Evolutionary conservation across 352 stramenopile species (phyloP), one percentile per base, ranked within the genome.

Genomic region (Pseudoperonospora humuli): DNA sequence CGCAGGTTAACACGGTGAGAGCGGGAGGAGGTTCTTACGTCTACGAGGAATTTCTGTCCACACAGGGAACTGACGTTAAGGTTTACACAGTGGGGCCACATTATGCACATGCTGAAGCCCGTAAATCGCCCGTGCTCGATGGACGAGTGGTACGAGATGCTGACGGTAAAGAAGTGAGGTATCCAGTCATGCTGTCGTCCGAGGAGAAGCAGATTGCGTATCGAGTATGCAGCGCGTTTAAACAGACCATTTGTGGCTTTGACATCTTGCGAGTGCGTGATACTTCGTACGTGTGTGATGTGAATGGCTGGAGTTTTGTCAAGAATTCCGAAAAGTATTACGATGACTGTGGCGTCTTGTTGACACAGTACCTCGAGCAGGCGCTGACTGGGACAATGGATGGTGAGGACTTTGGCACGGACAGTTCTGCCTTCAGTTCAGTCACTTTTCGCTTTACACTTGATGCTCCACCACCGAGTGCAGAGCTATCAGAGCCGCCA

Each of bases 271-370:
- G 96, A 19, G 82, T 92, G 64, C 81, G 73, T 20, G 88, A 83
- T 45, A 70, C 65, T 26, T 94, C 90, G 7, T 99, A 98, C 62
- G 95, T 99, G 5, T 99, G 97, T 71, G 97, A 99, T 65, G 97
- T 99, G 9, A 99, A 99, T 69, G 97, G 97, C 19, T 99, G 95
- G 90, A 98, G 89, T 50, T 99, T 99, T 72, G 97, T 99, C 13
- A 99, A 99, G 76, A 99, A 99, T 53, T 98, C 93, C 35, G 82
- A 96, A 45, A 99, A 99, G 70, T 99, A 99, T 61, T 99, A 98
- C 61, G 96, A 99, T 54, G 96, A 99, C 63, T 98, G 91, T 52
- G 92, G 92, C 5, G 83, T 95, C 46, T 78, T 99, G 51, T 61
- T 99, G 27, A 70, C 63, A 15, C 79, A 89, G 49, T 93, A 87